These are phyloP conservation scores for Globisporangium takayamanum DNA, from an alignment of 352 stramenopile species.

Conservation along the genomic window DNA sequence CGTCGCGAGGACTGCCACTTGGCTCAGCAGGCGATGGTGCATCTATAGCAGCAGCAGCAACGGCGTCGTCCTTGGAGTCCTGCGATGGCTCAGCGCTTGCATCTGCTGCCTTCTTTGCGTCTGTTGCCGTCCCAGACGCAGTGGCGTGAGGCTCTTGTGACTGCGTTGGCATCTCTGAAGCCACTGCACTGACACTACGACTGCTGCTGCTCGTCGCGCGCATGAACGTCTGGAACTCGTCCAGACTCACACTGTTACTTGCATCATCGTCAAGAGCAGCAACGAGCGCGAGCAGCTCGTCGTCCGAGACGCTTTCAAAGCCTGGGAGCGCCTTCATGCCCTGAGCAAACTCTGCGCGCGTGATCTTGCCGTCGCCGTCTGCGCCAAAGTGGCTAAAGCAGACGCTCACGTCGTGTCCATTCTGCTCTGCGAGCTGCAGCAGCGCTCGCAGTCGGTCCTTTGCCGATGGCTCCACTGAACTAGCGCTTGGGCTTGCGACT, in stretches of 20 bases:
- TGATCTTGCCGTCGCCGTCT: slow-evolving; percentile 52
- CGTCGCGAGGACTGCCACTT: too few species aligned
- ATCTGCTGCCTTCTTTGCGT: background rate
- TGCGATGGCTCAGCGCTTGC: background rate
- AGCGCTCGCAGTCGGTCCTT: slow-evolving; percentile 17
- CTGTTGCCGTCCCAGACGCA: too few species aligned
- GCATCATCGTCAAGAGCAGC: slow-evolving; percentile 37
- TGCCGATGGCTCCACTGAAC: background rate
- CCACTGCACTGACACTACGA: background rate
- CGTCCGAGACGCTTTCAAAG: slow-evolving; percentile 33
- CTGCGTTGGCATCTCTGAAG: background rate
- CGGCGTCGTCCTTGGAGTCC: too few species aligned
- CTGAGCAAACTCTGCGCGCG: slow-evolving; percentile 40
- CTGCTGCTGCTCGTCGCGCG: background rate
- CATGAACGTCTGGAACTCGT: slow-evolving; percentile 50
- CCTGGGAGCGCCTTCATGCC: slow-evolving; percentile 41
- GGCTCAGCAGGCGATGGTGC: too few species aligned
- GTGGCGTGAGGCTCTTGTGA: background rate
- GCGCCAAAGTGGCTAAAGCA: slow-evolving; percentile 74
- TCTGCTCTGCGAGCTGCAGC: slow-evolving; percentile 28
- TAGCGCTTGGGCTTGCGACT: background rate
- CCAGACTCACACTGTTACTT: slow-evolving; percentile 50
- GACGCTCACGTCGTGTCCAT: slow-evolving; percentile 38
- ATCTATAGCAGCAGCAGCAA: background rate
- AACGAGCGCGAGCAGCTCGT: slow-evolving; percentile 36